A percentile compares a stretch with the other conserved stretches of the same genome.
phyloP scores from a whole-genome alignment of 345 rosid genomes.

The Aethionema arabicum region DNA sequence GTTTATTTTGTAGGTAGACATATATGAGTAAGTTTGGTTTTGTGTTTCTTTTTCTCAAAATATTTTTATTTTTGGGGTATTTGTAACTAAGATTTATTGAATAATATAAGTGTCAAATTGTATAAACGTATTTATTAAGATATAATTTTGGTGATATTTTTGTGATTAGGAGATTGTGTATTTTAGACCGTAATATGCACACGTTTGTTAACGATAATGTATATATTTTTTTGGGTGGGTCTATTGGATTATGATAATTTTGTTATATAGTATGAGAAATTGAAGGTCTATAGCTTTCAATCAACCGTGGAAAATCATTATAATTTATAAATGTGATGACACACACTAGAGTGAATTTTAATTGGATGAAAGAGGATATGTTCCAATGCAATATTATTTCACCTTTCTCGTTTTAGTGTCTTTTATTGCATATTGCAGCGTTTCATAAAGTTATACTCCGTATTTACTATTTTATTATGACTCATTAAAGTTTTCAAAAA shows the following conservation, averaged over 20 bases:
- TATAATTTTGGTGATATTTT: not conserved
- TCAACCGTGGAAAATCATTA: not conserved
- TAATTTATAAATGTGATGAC: constrained; percentile 1
- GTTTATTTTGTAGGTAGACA: too few relatives aligned
- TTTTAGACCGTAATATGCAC: not conserved
- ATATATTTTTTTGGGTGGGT: not conserved
- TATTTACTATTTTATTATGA: not conserved
- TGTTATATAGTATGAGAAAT: not conserved
- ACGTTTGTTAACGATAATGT: not conserved
- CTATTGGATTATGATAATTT: constrained; percentile 1
- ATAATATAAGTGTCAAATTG: constrained; percentile 29
- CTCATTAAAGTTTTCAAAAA: not conserved
- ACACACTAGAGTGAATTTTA: constrained; percentile 8
- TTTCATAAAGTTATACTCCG: too few relatives aligned
- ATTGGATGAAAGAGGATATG: constrained; percentile 31
- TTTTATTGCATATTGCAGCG: constrained; percentile 4
- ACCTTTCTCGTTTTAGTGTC: constrained; percentile 8
- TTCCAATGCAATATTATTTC: constrained; percentile 20
- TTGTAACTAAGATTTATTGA: constrained; percentile 28
- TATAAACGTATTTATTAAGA: constrained; percentile 17
- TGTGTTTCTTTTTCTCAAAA: constrained; percentile 10
- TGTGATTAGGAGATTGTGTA: not conserved
- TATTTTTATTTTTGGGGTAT: constrained; percentile 23
- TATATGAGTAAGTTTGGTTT: too few relatives aligned
- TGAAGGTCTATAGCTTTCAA: not conserved